Evolutionary conservation across 2,329 filamentous ascomycete species (phyloP).

Genomic region (Xylaria digitata): DNA sequence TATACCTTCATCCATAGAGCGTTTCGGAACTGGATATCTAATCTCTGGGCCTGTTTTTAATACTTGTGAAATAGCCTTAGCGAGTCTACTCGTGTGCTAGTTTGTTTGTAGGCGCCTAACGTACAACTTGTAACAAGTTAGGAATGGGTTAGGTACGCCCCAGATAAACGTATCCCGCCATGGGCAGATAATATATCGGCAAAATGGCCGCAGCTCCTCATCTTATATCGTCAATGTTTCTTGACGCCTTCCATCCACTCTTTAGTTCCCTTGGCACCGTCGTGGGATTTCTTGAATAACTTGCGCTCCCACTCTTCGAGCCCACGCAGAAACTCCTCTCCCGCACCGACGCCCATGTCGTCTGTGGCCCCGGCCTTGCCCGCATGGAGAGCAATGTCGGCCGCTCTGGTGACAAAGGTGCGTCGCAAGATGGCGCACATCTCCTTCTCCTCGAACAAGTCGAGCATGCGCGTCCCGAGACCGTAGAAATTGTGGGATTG

Average conservation of each 20-base stretch:
- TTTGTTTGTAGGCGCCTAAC: too few relatives aligned
- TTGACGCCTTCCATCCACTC: conserved; percentile 76
- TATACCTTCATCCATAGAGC: too few relatives aligned
- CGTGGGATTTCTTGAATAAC: conserved; percentile 78
- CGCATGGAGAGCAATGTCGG: conserved; percentile 88
- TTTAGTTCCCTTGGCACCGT: conserved; percentile 75
- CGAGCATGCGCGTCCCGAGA: conserved; percentile 84
- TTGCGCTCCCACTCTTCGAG: conserved; percentile 90
- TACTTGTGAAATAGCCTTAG: too few relatives aligned
- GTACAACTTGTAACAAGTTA: too few relatives aligned
- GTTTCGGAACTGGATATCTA: too few relatives aligned
- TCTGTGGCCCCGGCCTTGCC: conserved; percentile 80
- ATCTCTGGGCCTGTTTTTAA: too few relatives aligned
- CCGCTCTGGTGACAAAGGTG: conserved; percentile 84
- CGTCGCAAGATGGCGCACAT: conserved; percentile 80
- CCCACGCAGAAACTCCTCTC: conserved; percentile 85
- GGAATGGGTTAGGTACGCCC: too few relatives aligned
- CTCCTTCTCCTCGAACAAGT: conserved; percentile 84
- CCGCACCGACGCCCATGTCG: conserved; percentile 64
- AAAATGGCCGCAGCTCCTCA: neutral
- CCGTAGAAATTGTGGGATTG: conserved; percentile 90
- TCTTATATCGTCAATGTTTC: conserved; percentile 47
- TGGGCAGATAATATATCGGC: neutral
- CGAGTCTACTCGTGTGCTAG: too few relatives aligned
- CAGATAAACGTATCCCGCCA: neutral